Percentiles rank a stretch among this genome's conserved stretches.
Evolutionary conservation across 768 basidiomycete species (phyloP).

Genomic region (Epithele typhae): DNA sequence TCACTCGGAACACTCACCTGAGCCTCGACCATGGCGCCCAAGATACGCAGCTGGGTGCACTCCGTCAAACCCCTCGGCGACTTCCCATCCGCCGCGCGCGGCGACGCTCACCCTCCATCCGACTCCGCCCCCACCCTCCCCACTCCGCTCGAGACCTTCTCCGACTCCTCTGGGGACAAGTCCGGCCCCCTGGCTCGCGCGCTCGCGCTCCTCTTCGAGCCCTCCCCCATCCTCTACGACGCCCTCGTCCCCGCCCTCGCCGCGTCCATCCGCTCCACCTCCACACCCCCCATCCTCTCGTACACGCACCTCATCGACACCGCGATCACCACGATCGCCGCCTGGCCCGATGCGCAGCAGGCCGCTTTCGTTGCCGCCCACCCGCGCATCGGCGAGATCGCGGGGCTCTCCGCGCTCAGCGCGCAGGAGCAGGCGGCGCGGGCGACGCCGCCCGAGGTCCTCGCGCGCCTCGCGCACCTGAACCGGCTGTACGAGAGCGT

Average conservation of each 20-base stretch:
- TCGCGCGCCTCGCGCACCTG: slow-evolving; percentile 66
- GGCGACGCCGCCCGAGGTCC: slow-evolving; percentile 68
- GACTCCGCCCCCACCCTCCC: slow-evolving; percentile 14
- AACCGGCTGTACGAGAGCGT: slow-evolving; percentile 72
- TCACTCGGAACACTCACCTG: no score
- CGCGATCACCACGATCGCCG: slow-evolving; percentile 43
- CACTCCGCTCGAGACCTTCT: slow-evolving; percentile 10
- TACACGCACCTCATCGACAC: slow-evolving; percentile 54
- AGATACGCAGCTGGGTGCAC: slow-evolving; percentile 15
- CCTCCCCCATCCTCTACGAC: slow-evolving; percentile 51
- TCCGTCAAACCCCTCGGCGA: slow-evolving; percentile 13
- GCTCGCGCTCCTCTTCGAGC: slow-evolving; percentile 57
- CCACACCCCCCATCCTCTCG: slow-evolving; percentile 20
- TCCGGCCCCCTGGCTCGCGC: slow-evolving; percentile 28
- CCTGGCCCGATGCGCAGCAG: slow-evolving; percentile 47
- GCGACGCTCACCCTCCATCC: background rate
- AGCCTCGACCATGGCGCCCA: background rate
- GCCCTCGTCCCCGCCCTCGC: slow-evolving; percentile 53
- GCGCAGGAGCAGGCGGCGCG: slow-evolving; percentile 68
- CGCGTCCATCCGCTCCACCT: slow-evolving; percentile 3
- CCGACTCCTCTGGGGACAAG: slow-evolving; percentile 11
- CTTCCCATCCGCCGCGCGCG: background rate
- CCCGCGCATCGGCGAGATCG: slow-evolving; percentile 84
- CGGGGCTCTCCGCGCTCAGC: slow-evolving; percentile 70
- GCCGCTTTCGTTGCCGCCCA: slow-evolving; percentile 77